phyloP scores from a whole-genome alignment of 208 protist genomes.

The Trypanosoma rangeli region DNA sequence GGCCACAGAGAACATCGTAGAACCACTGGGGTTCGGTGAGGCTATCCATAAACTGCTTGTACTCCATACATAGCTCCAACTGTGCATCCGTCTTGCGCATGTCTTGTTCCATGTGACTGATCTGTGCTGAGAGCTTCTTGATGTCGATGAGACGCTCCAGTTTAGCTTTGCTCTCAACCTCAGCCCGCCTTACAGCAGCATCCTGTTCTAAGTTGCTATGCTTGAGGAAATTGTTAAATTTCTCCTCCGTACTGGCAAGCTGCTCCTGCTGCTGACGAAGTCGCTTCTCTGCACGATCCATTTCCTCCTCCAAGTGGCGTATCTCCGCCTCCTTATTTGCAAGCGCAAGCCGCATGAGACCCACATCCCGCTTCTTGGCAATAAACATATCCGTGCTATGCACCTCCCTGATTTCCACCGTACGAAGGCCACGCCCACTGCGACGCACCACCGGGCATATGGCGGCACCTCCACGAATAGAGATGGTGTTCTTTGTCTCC shows the following conservation, averaged over 20 bases:
- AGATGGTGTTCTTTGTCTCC: slow-evolving; percentile 1
- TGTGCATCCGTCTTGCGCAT: slow-evolving; percentile 91
- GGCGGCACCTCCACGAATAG: slow-evolving; percentile 6
- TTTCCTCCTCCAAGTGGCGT: slow-evolving; percentile 92
- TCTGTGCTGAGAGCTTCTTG: slow-evolving; percentile 94
- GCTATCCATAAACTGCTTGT: slow-evolving; percentile 93
- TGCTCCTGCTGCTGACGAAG: slow-evolving; percentile 93
- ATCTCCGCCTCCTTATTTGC: slow-evolving; percentile 94
- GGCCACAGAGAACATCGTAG: slow-evolving; percentile 63
- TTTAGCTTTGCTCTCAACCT: slow-evolving; percentile 91
- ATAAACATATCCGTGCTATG: slow-evolving; percentile 93
- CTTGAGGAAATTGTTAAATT: slow-evolving; percentile 96
- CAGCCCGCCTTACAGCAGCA: slow-evolving; percentile 92
- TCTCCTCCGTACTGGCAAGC: slow-evolving; percentile 89
- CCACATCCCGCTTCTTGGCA: slow-evolving; percentile 94
- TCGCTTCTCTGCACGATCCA: slow-evolving; percentile 88
- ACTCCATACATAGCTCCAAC: slow-evolving; percentile 89
- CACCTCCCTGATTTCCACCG: slow-evolving; percentile 62
- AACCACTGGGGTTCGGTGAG: slow-evolving; percentile 88
- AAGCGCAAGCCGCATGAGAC: slow-evolving; percentile 94
- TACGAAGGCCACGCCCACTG: neutral
- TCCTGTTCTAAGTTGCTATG: slow-evolving; percentile 95
- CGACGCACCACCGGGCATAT: neutral
- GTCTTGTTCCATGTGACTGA: slow-evolving; percentile 84
- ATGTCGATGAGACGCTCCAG: slow-evolving; percentile 94